phyloP scores from a whole-genome alignment of 192 early-diverging fungal genomes.

The Gonapodya prolifera region DNA sequence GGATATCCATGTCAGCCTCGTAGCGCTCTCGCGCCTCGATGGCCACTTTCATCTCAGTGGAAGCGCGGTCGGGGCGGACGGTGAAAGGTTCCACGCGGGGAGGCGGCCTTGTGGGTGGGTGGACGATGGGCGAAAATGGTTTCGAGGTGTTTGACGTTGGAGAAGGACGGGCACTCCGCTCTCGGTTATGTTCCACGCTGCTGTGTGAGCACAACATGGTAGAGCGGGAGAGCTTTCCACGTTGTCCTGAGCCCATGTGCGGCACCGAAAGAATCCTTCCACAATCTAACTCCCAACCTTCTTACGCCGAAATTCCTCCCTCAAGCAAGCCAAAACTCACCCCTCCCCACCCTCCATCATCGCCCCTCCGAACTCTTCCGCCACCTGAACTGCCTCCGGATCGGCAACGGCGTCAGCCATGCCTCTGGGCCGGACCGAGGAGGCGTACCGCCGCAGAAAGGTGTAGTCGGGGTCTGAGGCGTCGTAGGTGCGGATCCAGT shows the following conservation, averaged over 20 bases:
- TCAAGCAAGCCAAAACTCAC: no score
- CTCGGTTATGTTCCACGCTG: no score
- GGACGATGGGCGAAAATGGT: not conserved
- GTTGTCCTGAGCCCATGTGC: no score
- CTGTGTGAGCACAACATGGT: no score
- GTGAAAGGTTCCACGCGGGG: not conserved
- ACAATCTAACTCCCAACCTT: no score
- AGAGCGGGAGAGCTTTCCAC: no score
- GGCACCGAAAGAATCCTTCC: no score
- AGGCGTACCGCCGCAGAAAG: not conserved
- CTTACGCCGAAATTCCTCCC: no score
- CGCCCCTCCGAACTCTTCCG: not conserved
- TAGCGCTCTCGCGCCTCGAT: not conserved
- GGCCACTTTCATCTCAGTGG: not conserved
- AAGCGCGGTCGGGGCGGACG: not conserved
- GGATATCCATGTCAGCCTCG: not conserved
- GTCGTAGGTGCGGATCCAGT: not conserved
- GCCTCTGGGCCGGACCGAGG: not conserved
- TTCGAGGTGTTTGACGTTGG: not conserved
- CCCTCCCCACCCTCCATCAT: not conserved
- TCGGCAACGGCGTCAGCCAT: not conserved
- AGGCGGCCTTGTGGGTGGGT: no score
- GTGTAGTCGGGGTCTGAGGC: not conserved
- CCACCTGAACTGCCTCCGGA: not conserved
- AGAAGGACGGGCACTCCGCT: not conserved